phyloP scores from a whole-genome alignment of 2,329 filamentous ascomycete species.

The Dactylellina cionopaga region DNA sequence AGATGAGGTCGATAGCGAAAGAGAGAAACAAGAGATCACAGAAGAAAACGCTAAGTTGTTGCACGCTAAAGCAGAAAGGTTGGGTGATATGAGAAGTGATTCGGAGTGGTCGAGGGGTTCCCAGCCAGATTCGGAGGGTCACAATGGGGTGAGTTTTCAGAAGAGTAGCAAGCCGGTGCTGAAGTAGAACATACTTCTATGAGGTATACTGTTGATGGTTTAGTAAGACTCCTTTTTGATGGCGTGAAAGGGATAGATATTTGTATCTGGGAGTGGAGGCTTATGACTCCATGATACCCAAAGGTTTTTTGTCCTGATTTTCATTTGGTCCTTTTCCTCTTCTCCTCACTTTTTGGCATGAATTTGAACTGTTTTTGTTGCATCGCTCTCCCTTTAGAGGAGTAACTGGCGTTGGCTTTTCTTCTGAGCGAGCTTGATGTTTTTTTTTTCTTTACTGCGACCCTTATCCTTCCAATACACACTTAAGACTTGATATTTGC shows the following conservation, averaged over 20 bases:
- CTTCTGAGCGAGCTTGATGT: neutral
- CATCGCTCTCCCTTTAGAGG: constrained; percentile 2
- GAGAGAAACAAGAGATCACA: constrained; percentile 19
- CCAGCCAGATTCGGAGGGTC: constrained; percentile 14
- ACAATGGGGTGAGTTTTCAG: neutral
- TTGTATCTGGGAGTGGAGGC: neutral
- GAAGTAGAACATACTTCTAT: too few relatives aligned
- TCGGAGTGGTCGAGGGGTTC: constrained; percentile 48
- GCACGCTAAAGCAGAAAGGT: constrained; percentile 12
- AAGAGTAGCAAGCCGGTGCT: neutral
- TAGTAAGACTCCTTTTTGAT: neutral
- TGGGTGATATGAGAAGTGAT: constrained; percentile 50
- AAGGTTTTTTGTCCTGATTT: neutral
- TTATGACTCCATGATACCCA: neutral
- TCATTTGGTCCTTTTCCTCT: neutral
- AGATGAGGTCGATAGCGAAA: constrained; percentile 48
- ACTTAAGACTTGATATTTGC: too few relatives aligned
- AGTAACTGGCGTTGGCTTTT: constrained; percentile 4
- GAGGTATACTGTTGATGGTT: neutral
- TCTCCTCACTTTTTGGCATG: neutral
- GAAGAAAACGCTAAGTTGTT: constrained; percentile 22
- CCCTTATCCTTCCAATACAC: too few relatives aligned
- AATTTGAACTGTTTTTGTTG: neutral
- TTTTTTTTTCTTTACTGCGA: neutral
- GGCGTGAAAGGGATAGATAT: neutral